These are phyloP conservation scores for Mucor indicus DNA, from an alignment of 371 early-diverging fungal species.

Conservation along the genomic window DNA sequence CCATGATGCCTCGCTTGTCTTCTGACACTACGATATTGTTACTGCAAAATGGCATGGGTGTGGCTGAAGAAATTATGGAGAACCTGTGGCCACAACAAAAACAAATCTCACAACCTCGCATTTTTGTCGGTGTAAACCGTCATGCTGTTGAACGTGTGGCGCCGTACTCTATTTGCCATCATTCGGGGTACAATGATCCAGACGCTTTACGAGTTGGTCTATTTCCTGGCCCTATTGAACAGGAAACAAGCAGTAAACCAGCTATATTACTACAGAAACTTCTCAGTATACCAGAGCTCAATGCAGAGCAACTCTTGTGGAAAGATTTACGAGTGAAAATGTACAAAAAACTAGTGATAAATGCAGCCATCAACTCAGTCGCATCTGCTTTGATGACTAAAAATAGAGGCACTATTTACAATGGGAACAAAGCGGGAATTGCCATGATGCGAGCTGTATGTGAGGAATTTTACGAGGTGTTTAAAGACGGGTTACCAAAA, in stretches of 20 bases:
- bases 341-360: slow-evolving; percentile 56
- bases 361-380: slow-evolving; percentile 57
- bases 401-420: slow-evolving; percentile 35
- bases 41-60: slow-evolving; percentile 68
- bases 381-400: slow-evolving; percentile 44
- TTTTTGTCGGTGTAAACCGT: slow-evolving; percentile 55
- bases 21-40: slow-evolving; percentile 44
- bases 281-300: slow-evolving; percentile 24
- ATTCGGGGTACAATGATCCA: slow-evolving; percentile 43
- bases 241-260: slow-evolving; percentile 3
- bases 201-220: slow-evolving; percentile 30
- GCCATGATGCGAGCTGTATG: slow-evolving; percentile 21
- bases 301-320: slow-evolving; percentile 30
- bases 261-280: slow-evolving; percentile 16
- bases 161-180: slow-evolving; percentile 46
- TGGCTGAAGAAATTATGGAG: slow-evolving; percentile 46
- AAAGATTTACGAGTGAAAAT: slow-evolving; percentile 35
- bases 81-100: slow-evolving; percentile 26
- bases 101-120: slow-evolving; percentile 28
- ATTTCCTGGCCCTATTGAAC: slow-evolving; percentile 14
- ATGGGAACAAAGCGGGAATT: slow-evolving; percentile 14
- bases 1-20: slow-evolving; percentile 34
- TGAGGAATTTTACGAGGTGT: slow-evolving; percentile 27
- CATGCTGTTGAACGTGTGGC: slow-evolving; percentile 43
- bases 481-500: slow-evolving; percentile 24